These are phyloP conservation scores for Obelidium mucronatum DNA, from an alignment of 192 early-diverging fungal genomes.

Conservation along the genomic window DNA sequence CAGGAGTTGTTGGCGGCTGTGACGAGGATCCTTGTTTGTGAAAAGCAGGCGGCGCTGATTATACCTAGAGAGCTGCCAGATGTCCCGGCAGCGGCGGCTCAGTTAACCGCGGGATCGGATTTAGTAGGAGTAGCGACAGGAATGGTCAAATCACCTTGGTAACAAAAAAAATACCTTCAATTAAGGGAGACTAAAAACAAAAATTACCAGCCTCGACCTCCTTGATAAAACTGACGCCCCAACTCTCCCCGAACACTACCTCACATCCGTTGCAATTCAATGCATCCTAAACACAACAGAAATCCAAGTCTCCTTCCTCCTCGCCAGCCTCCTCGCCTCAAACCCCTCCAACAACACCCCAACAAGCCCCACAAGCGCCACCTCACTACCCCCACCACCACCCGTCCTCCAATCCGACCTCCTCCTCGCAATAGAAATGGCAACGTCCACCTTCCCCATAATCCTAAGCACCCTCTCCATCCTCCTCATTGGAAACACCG, in stretches of 20 bases:
- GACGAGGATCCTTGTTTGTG: constrained; percentile 67
- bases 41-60: constrained; percentile 63
- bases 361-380: background rate
- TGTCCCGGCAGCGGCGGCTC: no score
- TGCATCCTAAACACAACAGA: constrained; percentile 76
- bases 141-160: constrained; percentile 50
- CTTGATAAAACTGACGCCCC: constrained; percentile 95
- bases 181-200: no score
- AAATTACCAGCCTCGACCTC: constrained; percentile 80
- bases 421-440: constrained; percentile 75
- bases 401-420: constrained; percentile 50
- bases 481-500: constrained; percentile 76
- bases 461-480: constrained; percentile 80
- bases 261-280: constrained; percentile 79
- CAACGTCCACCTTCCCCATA: constrained; percentile 80
- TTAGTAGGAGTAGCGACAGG: constrained; percentile 22
- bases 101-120: constrained; percentile 17
- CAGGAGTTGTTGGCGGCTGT: constrained; percentile 57
- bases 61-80: constrained; percentile 33
- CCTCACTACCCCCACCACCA: constrained; percentile 25
- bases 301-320: constrained; percentile 67
- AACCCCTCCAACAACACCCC: background rate
- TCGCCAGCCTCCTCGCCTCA: constrained; percentile 56
- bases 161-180: no score
- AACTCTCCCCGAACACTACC: constrained; percentile 84